Conservation (phyloP, 2,329 filamentous ascomycete genomes). For the Sporothrix pseudoabietina region DNA sequence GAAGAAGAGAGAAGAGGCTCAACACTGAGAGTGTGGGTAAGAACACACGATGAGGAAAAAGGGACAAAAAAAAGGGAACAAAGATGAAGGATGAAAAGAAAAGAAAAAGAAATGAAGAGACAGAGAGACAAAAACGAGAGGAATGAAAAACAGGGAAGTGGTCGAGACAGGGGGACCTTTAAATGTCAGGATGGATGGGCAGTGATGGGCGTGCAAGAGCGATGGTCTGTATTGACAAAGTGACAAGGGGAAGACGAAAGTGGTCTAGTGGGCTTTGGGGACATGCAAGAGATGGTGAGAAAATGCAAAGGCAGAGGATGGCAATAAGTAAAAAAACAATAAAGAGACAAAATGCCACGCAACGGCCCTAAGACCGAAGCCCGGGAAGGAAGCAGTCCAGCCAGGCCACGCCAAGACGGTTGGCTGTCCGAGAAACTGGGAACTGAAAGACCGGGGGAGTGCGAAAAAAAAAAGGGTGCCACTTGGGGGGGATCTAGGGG, state of each 20-base stretch:
- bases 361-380: neutral
- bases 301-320: neutral
- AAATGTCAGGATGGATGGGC: neutral
- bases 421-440: constrained; percentile 1
- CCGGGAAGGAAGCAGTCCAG: constrained; percentile 8
- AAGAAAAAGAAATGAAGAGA: neutral
- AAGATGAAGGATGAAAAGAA: neutral
- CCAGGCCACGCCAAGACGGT: constrained; percentile 11
- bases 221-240: neutral
- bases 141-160: neutral
- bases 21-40: neutral
- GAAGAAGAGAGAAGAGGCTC: neutral
- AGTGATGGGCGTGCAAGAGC: neutral
- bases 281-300: neutral
- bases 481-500: constrained; percentile 2
- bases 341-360: neutral
- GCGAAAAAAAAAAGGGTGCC: neutral
- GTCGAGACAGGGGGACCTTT: constrained; percentile 2
- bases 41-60: neutral
- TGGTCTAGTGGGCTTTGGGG: neutral
- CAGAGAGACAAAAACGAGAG: neutral
- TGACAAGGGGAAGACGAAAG: neutral
- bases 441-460: neutral
- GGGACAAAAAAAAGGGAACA: neutral
- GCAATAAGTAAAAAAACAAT: constrained; percentile 4